Conservation (phyloP, 768 basidiomycete species). For the Gymnopilus dilepis region DNA sequence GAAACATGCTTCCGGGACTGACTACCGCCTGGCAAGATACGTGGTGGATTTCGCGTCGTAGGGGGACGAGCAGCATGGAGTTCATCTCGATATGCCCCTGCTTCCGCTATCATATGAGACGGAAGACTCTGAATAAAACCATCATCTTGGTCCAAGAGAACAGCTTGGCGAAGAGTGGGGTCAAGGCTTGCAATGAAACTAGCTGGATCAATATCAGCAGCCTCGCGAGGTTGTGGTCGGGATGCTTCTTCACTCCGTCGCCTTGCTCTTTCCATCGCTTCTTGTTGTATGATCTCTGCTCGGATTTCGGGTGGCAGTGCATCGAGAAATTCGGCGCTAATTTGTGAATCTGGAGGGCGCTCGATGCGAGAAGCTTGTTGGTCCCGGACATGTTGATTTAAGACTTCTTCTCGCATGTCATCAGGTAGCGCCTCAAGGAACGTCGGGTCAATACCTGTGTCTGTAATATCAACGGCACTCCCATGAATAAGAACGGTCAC, state of each 20-base stretch:
- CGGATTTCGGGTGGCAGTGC: conserved; percentile 96
- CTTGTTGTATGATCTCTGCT: conserved; percentile 96
- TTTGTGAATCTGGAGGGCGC: conserved; percentile 81
- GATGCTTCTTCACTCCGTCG: conserved; percentile 44
- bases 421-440: conserved; percentile 98
- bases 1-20: conserved; percentile 54
- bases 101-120: conserved; percentile 87
- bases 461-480: conserved; percentile 93
- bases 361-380: conserved; percentile 80
- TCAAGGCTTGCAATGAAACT: conserved; percentile 93
- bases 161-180: conserved; percentile 87
- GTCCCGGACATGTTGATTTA: conserved; percentile 96
- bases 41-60: conserved; percentile 35
- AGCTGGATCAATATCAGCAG: conserved; percentile 85
- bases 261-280: conserved; percentile 81
- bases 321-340: conserved; percentile 94
- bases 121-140: conserved; percentile 83
- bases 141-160: conserved; percentile 88
- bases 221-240: conserved; percentile 53
- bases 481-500: conserved; percentile 93
- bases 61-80: conserved; percentile 38
- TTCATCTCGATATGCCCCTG: conserved; percentile 70
- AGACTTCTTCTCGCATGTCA: conserved; percentile 97
- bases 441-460: conserved; percentile 97
- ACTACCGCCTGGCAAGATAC: conserved; percentile 32